Conservation (phyloP, 2,329 filamentous ascomycete species). For the Didymella exigua region DNA sequence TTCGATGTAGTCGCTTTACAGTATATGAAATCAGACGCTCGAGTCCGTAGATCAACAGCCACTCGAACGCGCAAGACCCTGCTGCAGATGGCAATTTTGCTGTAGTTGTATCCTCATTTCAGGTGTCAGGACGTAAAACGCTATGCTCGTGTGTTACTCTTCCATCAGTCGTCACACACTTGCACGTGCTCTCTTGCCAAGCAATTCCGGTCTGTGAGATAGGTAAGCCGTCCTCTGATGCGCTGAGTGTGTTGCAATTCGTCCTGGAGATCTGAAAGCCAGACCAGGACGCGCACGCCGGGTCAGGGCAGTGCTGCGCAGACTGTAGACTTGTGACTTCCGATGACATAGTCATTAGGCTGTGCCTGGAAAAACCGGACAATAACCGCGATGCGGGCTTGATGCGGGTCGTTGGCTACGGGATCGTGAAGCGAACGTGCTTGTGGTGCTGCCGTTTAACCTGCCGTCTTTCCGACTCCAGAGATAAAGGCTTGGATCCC, state of each 20-base stretch:
- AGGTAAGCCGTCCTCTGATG: constrained; percentile 4
- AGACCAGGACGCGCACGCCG: constrained; percentile 2
- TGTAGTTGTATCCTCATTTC: constrained; percentile 4
- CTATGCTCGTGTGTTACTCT: constrained; percentile 8
- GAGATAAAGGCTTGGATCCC: constrained; percentile 14
- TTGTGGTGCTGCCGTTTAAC: constrained; percentile 11
- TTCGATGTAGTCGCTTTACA: neutral
- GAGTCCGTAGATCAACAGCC: neutral
- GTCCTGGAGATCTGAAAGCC: neutral
- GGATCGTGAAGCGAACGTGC: constrained; percentile 14
- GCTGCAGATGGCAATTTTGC: constrained; percentile 12
- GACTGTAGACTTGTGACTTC: neutral
- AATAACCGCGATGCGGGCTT: constrained; percentile 1
- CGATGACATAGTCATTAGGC: constrained; percentile 9
- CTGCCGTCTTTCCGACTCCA: constrained; percentile 10
- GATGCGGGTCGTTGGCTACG: constrained; percentile 1
- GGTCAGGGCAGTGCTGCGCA: constrained; percentile 1
- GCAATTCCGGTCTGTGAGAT: neutral
- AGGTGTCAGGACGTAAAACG: neutral
- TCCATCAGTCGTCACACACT: constrained; percentile 6
- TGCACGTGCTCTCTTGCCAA: constrained; percentile 17
- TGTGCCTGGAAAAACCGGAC: constrained; percentile 5
- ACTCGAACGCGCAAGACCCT: neutral
- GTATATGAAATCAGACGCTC: neutral
- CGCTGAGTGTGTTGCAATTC: neutral